Percentiles rank a stretch among this genome's conserved stretches.
These are phyloP conservation scores for Apiospora hydei DNA, from an alignment of 2,329 filamentous ascomycete genomes.

Conservation along the genomic window DNA sequence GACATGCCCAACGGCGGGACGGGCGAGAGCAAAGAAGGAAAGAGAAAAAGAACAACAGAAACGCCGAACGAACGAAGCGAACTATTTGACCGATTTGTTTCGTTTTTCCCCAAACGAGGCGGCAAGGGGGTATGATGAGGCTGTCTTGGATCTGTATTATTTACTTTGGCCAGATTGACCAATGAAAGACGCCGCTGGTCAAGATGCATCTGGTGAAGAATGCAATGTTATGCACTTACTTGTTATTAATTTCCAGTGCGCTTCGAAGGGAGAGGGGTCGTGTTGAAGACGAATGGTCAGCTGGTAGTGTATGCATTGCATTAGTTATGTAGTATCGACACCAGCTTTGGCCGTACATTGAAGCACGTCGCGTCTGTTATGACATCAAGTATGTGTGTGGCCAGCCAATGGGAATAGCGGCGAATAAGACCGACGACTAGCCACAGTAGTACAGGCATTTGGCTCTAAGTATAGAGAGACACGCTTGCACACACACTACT, in stretches of 20 bases:
- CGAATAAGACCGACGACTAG: not conserved
- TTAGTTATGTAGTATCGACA: not conserved
- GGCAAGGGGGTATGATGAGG: conserved; percentile 9
- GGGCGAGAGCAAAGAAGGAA: not conserved
- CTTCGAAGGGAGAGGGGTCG: not conserved
- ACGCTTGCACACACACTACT: not conserved
- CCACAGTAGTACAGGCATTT: not conserved
- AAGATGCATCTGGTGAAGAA: not conserved
- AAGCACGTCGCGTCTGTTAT: not conserved
- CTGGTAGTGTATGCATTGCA: conserved; percentile 13
- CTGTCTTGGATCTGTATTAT: conserved; percentile 9
- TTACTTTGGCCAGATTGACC: not conserved
- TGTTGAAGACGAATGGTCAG: not conserved
- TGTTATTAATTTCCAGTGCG: conserved; percentile 5
- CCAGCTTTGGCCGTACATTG: not conserved
- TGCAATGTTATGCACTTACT: not conserved
- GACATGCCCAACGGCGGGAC: conserved; percentile 19
- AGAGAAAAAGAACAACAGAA: not conserved
- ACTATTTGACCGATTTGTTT: not conserved
- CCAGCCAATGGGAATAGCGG: not conserved
- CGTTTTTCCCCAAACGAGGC: not conserved
- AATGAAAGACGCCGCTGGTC: not conserved
- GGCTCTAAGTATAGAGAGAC: not conserved
- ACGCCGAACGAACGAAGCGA: not conserved
- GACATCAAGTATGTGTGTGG: not conserved